phyloP scores from a whole-genome alignment of 805 yeast genomes.

The Wickerhamiella qilinensis region DNA sequence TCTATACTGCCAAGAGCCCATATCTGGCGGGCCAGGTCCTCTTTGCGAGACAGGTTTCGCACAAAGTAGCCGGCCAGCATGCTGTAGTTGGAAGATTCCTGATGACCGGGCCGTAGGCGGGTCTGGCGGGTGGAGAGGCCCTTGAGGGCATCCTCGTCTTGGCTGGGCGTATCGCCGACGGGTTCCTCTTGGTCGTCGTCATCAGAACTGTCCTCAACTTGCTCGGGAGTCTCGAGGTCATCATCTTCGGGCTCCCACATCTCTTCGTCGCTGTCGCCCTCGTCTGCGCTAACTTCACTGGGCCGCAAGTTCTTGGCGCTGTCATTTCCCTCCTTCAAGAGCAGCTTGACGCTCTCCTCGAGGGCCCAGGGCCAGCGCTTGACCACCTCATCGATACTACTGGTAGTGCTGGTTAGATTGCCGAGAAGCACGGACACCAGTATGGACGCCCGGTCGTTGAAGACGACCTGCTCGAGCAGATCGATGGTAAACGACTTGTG shows the following conservation, averaged over 20 bases:
- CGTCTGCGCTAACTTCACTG: neutral
- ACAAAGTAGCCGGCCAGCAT: slow-evolving; percentile 2
- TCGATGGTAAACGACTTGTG: slow-evolving; percentile 2
- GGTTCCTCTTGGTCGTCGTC: neutral
- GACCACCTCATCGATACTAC: neutral
- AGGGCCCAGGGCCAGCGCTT: neutral
- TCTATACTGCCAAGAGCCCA: neutral
- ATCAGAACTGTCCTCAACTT: neutral
- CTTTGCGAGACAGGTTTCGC: slow-evolving; percentile 5
- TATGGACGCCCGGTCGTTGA: neutral
- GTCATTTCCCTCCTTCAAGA: neutral
- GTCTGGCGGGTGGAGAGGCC: neutral
- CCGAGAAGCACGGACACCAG: slow-evolving; percentile 2
- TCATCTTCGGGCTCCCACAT: neutral
- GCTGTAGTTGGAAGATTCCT: neutral
- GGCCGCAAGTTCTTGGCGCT: neutral
- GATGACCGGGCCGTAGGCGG: too few relatives aligned
- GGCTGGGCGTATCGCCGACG: slow-evolving; percentile 2
- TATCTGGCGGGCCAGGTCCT: neutral
- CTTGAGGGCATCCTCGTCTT: slow-evolving; percentile 1
- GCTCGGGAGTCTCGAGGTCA: neutral
- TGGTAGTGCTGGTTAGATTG: slow-evolving; percentile 2
- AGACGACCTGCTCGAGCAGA: neutral
- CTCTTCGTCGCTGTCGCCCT: neutral
- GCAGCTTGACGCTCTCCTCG: neutral